Evolutionary conservation across 768 basidiomycete genomes (phyloP), one percentile per base, ranked within the genome.

Genomic region (Collybia sp.): DNA sequence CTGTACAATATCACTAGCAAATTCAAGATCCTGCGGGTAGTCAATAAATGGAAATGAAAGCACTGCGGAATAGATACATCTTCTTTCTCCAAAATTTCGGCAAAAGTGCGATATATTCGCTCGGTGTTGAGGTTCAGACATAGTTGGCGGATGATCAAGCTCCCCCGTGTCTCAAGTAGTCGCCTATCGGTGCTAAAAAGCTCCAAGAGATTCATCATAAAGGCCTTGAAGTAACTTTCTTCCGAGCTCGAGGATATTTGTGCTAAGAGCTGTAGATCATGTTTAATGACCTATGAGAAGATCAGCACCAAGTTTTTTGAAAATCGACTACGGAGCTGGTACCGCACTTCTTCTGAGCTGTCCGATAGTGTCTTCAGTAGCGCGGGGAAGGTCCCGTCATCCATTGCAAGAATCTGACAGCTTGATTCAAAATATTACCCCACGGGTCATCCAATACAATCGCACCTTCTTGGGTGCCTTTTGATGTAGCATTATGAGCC

Each of bases 401-500:
- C 92, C 82, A 95, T 88, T 0, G 92, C 88, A 37, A 98, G 70
- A 50, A 96, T 95, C 94, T 97, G 55, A 13, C 20, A 18, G 25
- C 36, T 39, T 42, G 32, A 43, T 43, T 17, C 39, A 38, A 8
- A 30, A 30, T 40, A 25, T 31, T 12, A 11, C 25, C 6, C 11
- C 11, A 11, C 30, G 30, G 31, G 42, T 56, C 30, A 43, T 35
- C 3, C 15, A 15, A 17, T 13, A 18, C 35, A 42, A 10, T 44
- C 58, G 39, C 50, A 88, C 93, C 81, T 95, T 95, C 67, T 86
- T 90, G 0, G 96, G 96, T 11, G 93, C 93, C 59, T 98, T 97
- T 62, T 94, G 89, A 66, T 99, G 96, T 43, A 99, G 69, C 96
- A 99, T 99, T 46, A 96, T 84, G 33, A 99, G 71, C 96, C 96